Base-by-base conservation (phyloP, 2,329 filamentous ascomycete species). In the Aspergillus pseudoviridinutans region DNA sequence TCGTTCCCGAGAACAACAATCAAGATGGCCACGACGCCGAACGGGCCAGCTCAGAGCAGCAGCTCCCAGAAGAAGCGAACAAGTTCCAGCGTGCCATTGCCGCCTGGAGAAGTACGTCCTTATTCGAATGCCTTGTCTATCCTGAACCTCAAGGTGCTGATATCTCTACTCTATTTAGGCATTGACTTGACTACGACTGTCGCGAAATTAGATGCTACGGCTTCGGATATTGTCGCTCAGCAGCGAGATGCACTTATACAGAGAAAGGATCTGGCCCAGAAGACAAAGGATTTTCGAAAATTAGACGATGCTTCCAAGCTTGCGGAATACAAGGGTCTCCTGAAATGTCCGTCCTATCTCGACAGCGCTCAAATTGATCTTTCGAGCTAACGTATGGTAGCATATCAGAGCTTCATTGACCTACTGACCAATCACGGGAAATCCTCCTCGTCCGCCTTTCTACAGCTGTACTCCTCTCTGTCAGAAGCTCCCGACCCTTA, bases 401-500 rank as follows among this genome's bases (percentile, higher is more conserved):
- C 92, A 51, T 99, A 99, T 79, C 94, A 99, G 77, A 89, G 88
- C 53, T 99, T 97, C 71, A 97, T 99, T 74, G 94, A 99, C 71
- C 87, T 96, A 57, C 83, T 99, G 60, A 95, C 94, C 22, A 97
- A 93, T 74, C 93, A 97, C 74, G 94, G 92, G 66, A 99, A 99
- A 76, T 86, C 91, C 5, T 91, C 94, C 54, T 95, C 96, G 66
- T 92, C 92, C 17, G 89, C 92, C 6, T 99, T 99, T 71, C 81
- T 99, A 61, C 91, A 96, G 68, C 82, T 94, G 28, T 99, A 99
- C 74, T 94, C 92, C 4, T 90, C 92, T 3, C 81, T 99, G 32
- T 96, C 93, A 54, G 95, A 99, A 79, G 94, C 91, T 1, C 94
- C 94, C 17, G 94, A 99, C 73, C 94, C 94, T 44, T 99, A 97